Evolutionary conservation across 108 stramenopile genomes (phyloP).

Genomic region (Schizochytrium sp.): DNA sequence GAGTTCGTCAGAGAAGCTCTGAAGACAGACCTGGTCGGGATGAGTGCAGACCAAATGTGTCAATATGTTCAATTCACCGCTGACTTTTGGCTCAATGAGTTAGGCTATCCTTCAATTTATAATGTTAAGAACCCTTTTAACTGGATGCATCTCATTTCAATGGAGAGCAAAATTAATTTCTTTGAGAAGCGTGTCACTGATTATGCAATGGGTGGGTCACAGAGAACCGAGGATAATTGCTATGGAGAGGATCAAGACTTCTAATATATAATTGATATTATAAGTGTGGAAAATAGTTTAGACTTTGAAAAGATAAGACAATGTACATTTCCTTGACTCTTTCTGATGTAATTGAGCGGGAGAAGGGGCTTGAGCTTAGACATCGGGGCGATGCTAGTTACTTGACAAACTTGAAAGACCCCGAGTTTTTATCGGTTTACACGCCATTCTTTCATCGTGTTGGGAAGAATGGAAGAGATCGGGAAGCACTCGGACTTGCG

Average conservation of each 20-base stretch:
- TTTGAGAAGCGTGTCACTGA: constrained; percentile 63
- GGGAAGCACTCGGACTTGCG: too few species aligned
- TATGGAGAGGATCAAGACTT: constrained; percentile 9
- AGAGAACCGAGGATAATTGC: not conserved
- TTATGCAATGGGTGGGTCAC: not conserved
- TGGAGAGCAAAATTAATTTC: constrained; percentile 62
- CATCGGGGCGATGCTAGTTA: too few species aligned
- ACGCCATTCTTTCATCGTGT: too few species aligned
- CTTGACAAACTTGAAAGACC: too few species aligned
- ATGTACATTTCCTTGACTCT: too few species aligned
- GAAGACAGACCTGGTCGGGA: constrained; percentile 63
- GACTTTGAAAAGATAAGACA: too few species aligned
- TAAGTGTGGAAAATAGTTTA: not conserved
- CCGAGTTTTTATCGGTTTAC: too few species aligned
- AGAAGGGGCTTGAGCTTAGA: too few species aligned
- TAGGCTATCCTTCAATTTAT: constrained; percentile 42
- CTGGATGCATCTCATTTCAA: constrained; percentile 63
- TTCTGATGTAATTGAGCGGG: too few species aligned
- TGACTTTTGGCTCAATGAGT: constrained; percentile 44
- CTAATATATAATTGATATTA: not conserved
- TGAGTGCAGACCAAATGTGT: constrained; percentile 55
- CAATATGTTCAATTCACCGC: constrained; percentile 40
- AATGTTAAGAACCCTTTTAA: constrained; percentile 61
- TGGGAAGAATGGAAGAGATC: too few species aligned
- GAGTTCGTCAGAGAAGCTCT: constrained; percentile 64